Evolutionary conservation across 345 rosid species (phyloP).

Genomic region (Acer negundo): DNA sequence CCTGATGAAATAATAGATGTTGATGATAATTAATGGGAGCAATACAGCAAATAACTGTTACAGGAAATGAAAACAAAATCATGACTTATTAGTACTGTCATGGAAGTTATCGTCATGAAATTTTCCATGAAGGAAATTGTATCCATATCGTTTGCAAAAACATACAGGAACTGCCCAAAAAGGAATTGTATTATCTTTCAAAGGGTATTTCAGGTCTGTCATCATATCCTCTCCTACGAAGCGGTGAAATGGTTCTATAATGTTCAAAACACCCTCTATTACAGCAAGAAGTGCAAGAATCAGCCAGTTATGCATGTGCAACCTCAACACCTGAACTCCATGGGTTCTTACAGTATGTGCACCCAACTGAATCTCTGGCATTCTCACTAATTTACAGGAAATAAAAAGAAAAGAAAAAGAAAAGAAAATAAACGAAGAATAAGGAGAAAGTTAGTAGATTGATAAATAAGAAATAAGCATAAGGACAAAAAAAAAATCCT

Average conservation of each 20-base stretch:
- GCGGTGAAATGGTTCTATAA: conserved; percentile 88
- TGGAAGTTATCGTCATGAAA: conserved; percentile 15
- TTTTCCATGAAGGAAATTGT: conserved; percentile 13
- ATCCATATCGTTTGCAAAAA: conserved; percentile 11
- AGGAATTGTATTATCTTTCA: conserved; percentile 73
- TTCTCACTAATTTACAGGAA: conserved; percentile 29
- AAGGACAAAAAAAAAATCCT: neutral
- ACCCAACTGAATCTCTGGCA: conserved; percentile 84
- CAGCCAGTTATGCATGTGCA: conserved; percentile 88
- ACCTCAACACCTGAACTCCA: conserved; percentile 69
- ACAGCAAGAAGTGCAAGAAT: conserved; percentile 68
- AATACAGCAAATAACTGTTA: conserved; percentile 70
- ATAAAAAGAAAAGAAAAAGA: conserved; percentile 7
- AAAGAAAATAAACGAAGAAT: neutral
- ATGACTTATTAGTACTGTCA: neutral
- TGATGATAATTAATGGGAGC: conserved; percentile 62
- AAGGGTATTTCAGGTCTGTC: conserved; percentile 75
- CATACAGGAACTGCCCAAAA: conserved; percentile 90
- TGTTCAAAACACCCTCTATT: conserved; percentile 57
- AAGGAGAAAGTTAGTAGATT: neutral
- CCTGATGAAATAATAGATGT: conserved; percentile 67
- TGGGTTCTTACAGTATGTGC: conserved; percentile 72
- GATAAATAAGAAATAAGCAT: neutral
- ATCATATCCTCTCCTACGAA: conserved; percentile 87
- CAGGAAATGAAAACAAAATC: conserved; percentile 8